phyloP scores from a whole-genome alignment of 345 rosid species.

The Trapa bicornis region DNA sequence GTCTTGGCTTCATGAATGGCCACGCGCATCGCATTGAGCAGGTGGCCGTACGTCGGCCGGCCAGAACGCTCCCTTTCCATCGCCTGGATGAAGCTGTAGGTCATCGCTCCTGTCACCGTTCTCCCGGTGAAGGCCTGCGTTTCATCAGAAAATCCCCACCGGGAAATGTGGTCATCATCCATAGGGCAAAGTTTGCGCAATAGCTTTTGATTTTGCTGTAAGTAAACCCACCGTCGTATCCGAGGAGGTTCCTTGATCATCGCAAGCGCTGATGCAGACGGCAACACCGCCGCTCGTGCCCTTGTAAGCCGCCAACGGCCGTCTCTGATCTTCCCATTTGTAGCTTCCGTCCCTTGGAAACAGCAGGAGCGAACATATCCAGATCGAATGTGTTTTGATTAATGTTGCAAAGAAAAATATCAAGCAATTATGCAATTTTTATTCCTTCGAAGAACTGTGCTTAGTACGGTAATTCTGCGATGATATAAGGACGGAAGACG shows the following conservation, averaged over 20 bases:
- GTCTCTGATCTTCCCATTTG: constrained; percentile 47
- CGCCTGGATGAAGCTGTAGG: constrained; percentile 66
- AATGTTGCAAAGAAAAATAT: too few relatives aligned
- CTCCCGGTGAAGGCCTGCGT: constrained; percentile 49
- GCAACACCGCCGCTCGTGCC: constrained; percentile 74
- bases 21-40: constrained; percentile 42
- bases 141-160: background rate
- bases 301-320: constrained; percentile 22
- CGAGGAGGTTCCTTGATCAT: constrained; percentile 38
- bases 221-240: constrained; percentile 31
- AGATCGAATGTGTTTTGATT: too few relatives aligned
- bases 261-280: constrained; percentile 59
- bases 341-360: constrained; percentile 44
- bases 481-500: too few relatives aligned
- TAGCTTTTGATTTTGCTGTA: too few relatives aligned
- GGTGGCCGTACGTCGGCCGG: constrained; percentile 42
- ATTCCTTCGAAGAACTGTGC: too few relatives aligned
- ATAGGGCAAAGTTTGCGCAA: too few relatives aligned
- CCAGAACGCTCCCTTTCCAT: constrained; percentile 34
- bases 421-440: too few relatives aligned
- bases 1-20: constrained; percentile 35
- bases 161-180: background rate
- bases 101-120: constrained; percentile 54
- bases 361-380: background rate
- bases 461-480: too few relatives aligned